phyloP scores from a whole-genome alignment of 2,329 filamentous ascomycete genomes.

The Sporothrix mexicana region DNA sequence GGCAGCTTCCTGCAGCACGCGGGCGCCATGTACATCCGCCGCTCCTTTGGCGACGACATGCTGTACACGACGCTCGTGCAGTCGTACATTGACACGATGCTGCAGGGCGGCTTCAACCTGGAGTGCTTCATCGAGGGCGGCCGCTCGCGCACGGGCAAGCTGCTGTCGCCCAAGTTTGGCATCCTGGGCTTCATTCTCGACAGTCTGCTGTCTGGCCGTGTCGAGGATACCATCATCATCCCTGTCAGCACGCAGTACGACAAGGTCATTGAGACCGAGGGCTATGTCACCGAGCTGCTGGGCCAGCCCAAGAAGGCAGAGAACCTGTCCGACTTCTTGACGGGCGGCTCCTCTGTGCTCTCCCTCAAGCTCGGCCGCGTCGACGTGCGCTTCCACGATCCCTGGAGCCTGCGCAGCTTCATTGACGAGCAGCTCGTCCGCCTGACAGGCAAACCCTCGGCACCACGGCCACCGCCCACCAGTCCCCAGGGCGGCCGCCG shows the following conservation, averaged over 20 bases:
- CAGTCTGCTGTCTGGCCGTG: conserved; percentile 83
- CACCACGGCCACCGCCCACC: conserved; percentile 49
- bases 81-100: conserved; percentile 88
- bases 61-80: conserved; percentile 94
- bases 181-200: conserved; percentile 92
- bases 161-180: conserved; percentile 92
- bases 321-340: conserved; percentile 88
- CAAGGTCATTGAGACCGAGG: conserved; percentile 97
- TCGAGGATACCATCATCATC: conserved; percentile 90
- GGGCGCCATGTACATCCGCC: conserved; percentile 95
- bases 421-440: conserved; percentile 75
- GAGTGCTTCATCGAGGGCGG: conserved; percentile 98
- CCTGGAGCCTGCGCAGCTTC: conserved; percentile 87
- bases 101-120: conserved; percentile 91
- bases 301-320: conserved; percentile 96
- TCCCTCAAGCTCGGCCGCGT: conserved; percentile 89
- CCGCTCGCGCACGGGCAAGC: conserved; percentile 88
- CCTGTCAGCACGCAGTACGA: conserved; percentile 98
- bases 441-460: conserved; percentile 56
- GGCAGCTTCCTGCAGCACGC: conserved; percentile 92
- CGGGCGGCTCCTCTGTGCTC: conserved; percentile 80
- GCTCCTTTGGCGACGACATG: conserved; percentile 89
- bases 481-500: conserved; percentile 49
- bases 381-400: conserved; percentile 94
- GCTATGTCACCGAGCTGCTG: conserved; percentile 91